These are phyloP conservation scores for Ganoderma multipileum DNA, from an alignment of 1,284 basidiomycete species.

Conservation along the genomic window DNA sequence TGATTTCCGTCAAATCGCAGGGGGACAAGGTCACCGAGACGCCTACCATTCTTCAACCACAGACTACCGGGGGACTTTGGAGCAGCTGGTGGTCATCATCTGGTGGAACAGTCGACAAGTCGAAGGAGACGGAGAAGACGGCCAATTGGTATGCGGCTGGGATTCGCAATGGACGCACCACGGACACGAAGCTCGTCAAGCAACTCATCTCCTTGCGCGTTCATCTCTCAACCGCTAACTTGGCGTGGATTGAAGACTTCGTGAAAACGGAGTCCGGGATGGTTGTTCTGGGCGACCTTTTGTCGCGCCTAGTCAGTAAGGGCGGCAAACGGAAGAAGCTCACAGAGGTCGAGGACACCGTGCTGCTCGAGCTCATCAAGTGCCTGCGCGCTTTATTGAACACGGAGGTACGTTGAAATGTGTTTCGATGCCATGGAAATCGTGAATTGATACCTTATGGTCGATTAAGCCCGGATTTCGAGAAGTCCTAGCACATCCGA, in stretches of 20 bases:
- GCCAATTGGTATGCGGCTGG: constrained; percentile 68
- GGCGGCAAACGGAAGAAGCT: constrained; percentile 64
- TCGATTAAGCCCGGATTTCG: constrained; percentile 66
- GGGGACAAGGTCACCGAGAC: constrained; percentile 38
- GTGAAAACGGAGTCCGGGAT: constrained; percentile 72
- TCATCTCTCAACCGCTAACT: constrained; percentile 82
- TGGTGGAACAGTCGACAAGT: constrained; percentile 53
- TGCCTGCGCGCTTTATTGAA: constrained; percentile 87
- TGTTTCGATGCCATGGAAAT: constrained; percentile 1
- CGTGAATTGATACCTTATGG: constrained; percentile 2
- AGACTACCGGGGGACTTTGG: constrained; percentile 79
- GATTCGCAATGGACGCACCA: constrained; percentile 57
- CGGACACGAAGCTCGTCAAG: constrained; percentile 72
- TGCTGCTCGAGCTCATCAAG: constrained; percentile 78
- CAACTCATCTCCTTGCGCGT: constrained; percentile 87
- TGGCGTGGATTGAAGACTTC: constrained; percentile 84
- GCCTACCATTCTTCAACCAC: constrained; percentile 56
- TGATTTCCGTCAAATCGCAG: constrained; percentile 28
- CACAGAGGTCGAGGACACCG: constrained; percentile 70
- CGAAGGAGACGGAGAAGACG: constrained; percentile 51
- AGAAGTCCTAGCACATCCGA: constrained; percentile 69
- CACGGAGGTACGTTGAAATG: constrained; percentile 67
- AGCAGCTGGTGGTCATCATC: constrained; percentile 74
- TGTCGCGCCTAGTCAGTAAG: constrained; percentile 68
- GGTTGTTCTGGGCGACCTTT: constrained; percentile 61